A percentile compares a stretch with the other conserved stretches of the same genome.
phyloP scores from a whole-genome alignment of 73 alveolate species.

The Tetrahymena borealis region DNA sequence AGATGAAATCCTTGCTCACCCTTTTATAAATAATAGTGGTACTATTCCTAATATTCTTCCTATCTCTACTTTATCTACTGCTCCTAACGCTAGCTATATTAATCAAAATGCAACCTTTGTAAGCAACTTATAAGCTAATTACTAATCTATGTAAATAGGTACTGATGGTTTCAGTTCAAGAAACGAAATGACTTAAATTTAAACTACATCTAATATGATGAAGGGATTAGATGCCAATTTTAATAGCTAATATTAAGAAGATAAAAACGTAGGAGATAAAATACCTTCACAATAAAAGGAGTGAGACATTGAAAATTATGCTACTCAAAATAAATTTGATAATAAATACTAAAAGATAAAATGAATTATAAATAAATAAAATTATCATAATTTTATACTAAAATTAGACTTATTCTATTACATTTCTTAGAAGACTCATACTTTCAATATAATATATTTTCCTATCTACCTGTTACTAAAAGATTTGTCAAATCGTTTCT shows the following conservation, averaged over 20 bases:
- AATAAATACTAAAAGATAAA: background rate
- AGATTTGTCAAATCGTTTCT: no score
- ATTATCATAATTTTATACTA: no score
- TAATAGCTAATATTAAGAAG: background rate
- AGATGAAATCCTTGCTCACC: constrained; percentile 83
- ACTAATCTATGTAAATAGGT: background rate
- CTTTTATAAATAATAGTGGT: constrained; percentile 74
- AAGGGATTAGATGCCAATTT: background rate
- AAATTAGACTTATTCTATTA: no score
- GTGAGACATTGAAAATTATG: background rate
- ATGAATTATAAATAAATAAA: no score
- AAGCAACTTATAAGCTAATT: background rate
- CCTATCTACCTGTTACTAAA: no score
- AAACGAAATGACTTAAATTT: background rate
- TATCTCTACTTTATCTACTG: constrained; percentile 81
- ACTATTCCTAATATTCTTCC: constrained; percentile 85
- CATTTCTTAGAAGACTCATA: no score
- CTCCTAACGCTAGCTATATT: constrained; percentile 80
- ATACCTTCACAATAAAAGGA: background rate
- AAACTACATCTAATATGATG: background rate
- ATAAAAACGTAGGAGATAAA: background rate
- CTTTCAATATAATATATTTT: no score
- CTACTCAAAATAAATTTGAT: background rate
- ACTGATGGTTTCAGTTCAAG: background rate
- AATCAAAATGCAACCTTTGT: background rate